Percentiles rank a stretch among this genome's conserved stretches.
Conservation (phyloP, 495 filamentous ascomycete species). For the Barbatosphaeria neglecta region DNA sequence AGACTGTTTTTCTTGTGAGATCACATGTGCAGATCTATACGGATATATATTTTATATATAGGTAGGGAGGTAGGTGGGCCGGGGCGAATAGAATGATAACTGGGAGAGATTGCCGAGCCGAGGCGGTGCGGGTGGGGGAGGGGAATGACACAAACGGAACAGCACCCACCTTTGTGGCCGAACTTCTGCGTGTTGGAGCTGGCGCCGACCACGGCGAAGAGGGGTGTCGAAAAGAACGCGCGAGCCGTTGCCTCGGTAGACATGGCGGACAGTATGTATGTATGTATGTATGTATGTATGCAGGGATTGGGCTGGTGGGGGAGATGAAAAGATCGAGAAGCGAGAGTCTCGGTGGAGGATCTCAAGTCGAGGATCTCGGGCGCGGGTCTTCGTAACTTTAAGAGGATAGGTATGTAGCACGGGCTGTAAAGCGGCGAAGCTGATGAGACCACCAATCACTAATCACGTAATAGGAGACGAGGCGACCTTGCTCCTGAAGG, state of each 20-base stretch:
- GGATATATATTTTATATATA: background rate
- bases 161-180: slow-evolving; percentile 71
- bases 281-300: slow-evolving; percentile 5
- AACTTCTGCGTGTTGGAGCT: slow-evolving; percentile 74
- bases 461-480: no score
- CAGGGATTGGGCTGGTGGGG: slow-evolving; percentile 2
- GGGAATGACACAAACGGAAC: slow-evolving; percentile 1
- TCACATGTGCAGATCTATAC: no score
- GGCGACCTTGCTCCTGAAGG: no score
- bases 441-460: no score
- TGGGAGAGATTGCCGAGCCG: background rate
- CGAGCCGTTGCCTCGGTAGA: slow-evolving; percentile 51
- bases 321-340: background rate
- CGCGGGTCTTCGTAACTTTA: no score
- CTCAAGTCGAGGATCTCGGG: no score
- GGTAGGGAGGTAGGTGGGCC: background rate
- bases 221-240: slow-evolving; percentile 69
- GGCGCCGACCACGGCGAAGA: slow-evolving; percentile 86
- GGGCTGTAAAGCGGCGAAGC: no score
- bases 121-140: background rate
- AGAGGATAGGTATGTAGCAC: no score
- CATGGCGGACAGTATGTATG: slow-evolving; percentile 14
- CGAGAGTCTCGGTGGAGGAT: no score
- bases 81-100: no score
- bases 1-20: slow-evolving; percentile 47